phyloP scores from a whole-genome alignment of 2,329 filamentous ascomycete species.

The Balansia obtecta region DNA sequence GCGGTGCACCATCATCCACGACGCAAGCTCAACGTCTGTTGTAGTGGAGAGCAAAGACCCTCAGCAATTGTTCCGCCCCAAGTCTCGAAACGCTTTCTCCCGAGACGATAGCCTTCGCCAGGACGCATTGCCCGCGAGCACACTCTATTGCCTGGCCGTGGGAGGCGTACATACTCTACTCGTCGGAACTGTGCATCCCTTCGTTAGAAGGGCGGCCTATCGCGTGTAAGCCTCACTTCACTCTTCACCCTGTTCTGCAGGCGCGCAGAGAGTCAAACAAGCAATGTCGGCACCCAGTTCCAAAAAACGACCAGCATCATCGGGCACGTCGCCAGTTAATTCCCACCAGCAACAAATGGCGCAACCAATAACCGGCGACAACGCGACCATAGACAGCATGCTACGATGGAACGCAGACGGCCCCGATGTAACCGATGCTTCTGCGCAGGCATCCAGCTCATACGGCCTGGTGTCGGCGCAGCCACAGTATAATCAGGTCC shows the following conservation, averaged over 20 bases:
- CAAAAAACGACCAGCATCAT: conserved; percentile 64
- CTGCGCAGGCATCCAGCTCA: conserved; percentile 20
- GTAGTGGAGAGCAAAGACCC: not conserved
- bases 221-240: not conserved
- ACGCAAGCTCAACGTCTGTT: not conserved
- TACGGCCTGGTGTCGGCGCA: conserved; percentile 27
- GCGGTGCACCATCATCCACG: not conserved
- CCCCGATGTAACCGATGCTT: conserved; percentile 24
- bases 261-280: conserved; percentile 4
- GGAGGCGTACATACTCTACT: not conserved
- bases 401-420: conserved; percentile 33
- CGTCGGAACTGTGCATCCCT: too few relatives aligned
- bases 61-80: not conserved
- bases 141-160: not conserved
- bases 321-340: conserved; percentile 53
- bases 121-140: not conserved
- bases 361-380: conserved; percentile 31
- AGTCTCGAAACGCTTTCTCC: not conserved
- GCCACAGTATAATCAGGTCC: conserved; percentile 20
- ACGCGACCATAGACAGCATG: conserved; percentile 34
- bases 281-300: conserved; percentile 38
- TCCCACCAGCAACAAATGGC: conserved; percentile 40
- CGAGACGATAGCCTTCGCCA: not conserved
- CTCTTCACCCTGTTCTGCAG: not conserved
- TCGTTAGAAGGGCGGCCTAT: not conserved